phyloP scores from a whole-genome alignment of 129 eudicot species.

The Cynara cardunculus region DNA sequence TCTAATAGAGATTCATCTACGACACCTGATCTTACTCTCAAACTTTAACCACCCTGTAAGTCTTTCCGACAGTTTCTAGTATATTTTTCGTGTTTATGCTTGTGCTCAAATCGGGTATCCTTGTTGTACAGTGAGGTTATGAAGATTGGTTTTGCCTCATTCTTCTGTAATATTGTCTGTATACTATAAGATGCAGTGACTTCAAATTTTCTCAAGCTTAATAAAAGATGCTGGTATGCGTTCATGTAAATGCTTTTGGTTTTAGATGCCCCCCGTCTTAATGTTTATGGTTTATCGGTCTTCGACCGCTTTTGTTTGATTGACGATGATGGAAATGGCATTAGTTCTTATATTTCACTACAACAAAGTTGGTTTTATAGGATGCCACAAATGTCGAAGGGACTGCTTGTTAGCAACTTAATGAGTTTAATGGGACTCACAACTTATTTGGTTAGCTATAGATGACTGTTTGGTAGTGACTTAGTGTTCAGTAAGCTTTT shows the following conservation, averaged over 20 bases:
- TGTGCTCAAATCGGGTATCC: neutral
- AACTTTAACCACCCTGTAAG: constrained; percentile 33
- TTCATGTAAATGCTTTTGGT: neutral
- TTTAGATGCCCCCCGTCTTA: neutral
- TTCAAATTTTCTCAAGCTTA: constrained; percentile 11
- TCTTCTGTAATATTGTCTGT: constrained; percentile 3
- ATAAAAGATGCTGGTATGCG: constrained; percentile 1
- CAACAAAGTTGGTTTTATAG: neutral
- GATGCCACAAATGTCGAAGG: neutral
- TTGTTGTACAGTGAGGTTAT: constrained; percentile 11
- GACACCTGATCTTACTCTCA: constrained; percentile 57
- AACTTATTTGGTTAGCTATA: no score
- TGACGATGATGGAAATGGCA: no score
- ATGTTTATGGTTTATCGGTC: neutral
- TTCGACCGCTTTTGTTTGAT: neutral
- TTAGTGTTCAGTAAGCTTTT: no score
- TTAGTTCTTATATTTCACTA: no score
- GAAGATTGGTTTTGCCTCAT: neutral
- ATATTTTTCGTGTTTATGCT: neutral
- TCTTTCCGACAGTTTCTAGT: neutral
- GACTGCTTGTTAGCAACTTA: no score
- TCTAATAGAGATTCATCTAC: constrained; percentile 32
- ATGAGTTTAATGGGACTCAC: no score
- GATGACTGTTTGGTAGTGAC: no score
- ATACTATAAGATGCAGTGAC: neutral